A percentile compares a stretch with the other conserved stretches of the same genome.
These are phyloP conservation scores for Colletotrichum shisoi DNA, from an alignment of 2,329 filamentous ascomycete genomes.

Conservation along the genomic window DNA sequence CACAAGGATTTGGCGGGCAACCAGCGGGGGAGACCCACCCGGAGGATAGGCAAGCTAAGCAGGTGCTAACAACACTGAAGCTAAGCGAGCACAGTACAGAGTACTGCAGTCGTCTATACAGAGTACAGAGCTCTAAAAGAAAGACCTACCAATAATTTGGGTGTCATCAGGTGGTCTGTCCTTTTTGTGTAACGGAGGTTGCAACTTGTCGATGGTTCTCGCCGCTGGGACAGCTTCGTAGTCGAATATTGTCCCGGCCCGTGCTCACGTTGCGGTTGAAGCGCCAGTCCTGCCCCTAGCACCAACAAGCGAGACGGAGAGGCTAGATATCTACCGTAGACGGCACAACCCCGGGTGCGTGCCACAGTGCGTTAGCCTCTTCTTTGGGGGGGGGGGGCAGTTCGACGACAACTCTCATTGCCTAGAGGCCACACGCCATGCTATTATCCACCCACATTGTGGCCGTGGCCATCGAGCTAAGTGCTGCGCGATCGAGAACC, in stretches of 20 bases:
- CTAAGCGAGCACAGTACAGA: not conserved
- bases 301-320: not conserved
- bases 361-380: constrained; percentile 14
- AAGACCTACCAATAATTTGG: too few relatives aligned
- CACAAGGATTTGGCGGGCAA: constrained; percentile 16
- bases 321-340: too few relatives aligned
- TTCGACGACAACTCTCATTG: not conserved
- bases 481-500: constrained; percentile 29
- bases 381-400: not conserved
- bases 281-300: not conserved
- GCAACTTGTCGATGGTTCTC: not conserved
- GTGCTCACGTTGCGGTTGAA: not conserved
- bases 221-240: not conserved
- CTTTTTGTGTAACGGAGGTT: not conserved
- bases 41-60: not conserved
- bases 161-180: not conserved
- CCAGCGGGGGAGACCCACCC: not conserved
- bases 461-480: constrained; percentile 32
- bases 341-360: too few relatives aligned
- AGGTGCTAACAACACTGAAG: not conserved
- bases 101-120: not conserved
- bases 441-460: constrained; percentile 22
- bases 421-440: constrained; percentile 9
- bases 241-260: not conserved
- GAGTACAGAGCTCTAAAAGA: too few relatives aligned